Conservation (phyloP, 495 filamentous ascomycete species). For the Penicillium longicatenatum region DNA sequence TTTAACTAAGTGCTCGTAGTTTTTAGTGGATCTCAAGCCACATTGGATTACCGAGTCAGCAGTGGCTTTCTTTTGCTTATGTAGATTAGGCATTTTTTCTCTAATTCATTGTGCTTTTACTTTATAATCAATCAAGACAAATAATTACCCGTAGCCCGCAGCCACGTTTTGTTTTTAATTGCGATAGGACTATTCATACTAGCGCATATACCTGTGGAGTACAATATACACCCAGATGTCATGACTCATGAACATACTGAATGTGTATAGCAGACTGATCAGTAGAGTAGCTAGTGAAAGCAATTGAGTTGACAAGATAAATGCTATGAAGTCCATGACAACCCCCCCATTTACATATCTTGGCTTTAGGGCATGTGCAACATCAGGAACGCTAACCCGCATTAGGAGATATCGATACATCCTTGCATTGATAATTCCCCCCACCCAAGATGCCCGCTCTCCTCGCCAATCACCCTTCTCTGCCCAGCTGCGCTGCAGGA, state of each 20-base stretch:
- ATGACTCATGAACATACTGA: too few species aligned
- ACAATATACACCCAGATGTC: too few species aligned
- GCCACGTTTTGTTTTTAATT: background rate
- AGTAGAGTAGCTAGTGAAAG: too few species aligned
- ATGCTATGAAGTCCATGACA: too few species aligned
- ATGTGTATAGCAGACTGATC: too few species aligned
- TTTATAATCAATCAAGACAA: background rate
- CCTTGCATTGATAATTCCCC: slow-evolving; percentile 6
- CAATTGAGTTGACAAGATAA: too few species aligned
- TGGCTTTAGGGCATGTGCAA: background rate
- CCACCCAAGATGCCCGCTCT: slow-evolving; percentile 5
- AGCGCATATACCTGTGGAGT: background rate
- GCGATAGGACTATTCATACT: background rate
- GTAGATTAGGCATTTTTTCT: too few species aligned
- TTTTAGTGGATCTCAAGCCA: background rate
- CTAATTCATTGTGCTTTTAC: background rate
- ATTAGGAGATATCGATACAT: slow-evolving; percentile 33
- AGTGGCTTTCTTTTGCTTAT: background rate
- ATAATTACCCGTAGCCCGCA: background rate
- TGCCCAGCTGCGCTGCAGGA: background rate
- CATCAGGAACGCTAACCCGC: slow-evolving; percentile 20
- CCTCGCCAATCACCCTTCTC: background rate
- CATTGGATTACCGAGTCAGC: background rate
- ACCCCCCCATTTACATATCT: too few species aligned
- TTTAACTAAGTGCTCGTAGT: background rate